A percentile compares a stretch with the other conserved stretches of the same genome.
These are phyloP conservation scores for Periconia sp. DNA, from an alignment of 2,329 filamentous ascomycete genomes.

Conservation along the genomic window DNA sequence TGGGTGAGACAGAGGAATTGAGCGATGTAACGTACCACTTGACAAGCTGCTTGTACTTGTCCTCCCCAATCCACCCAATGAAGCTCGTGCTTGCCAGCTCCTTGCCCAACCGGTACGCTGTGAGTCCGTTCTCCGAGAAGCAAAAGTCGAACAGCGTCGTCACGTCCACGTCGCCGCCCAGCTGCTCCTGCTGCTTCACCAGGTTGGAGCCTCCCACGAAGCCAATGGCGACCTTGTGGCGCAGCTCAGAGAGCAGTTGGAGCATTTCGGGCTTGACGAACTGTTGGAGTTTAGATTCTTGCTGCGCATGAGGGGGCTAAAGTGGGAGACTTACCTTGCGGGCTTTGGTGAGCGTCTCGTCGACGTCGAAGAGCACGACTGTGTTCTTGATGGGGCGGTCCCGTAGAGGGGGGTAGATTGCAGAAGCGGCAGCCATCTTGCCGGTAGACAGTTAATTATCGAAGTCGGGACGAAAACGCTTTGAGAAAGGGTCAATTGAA, in stretches of 20 bases:
- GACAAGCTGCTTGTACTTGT: slow-evolving; percentile 76
- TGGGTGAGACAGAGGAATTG: neutral
- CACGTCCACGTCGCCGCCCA: slow-evolving; percentile 71
- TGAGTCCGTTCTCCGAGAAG: slow-evolving; percentile 96
- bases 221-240: slow-evolving; percentile 85
- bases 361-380: slow-evolving; percentile 94
- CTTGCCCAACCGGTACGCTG: slow-evolving; percentile 80
- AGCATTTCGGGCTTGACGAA: slow-evolving; percentile 79
- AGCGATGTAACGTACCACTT: slow-evolving; percentile 52
- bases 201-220: slow-evolving; percentile 93
- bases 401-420: slow-evolving; percentile 71
- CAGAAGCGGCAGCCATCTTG: slow-evolving; percentile 45
- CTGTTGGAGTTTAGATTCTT: slow-evolving; percentile 45
- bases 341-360: slow-evolving; percentile 84
- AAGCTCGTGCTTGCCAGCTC: slow-evolving; percentile 79
- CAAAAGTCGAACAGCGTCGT: slow-evolving; percentile 93
- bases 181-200: slow-evolving; percentile 92
- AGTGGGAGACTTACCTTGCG: slow-evolving; percentile 59
- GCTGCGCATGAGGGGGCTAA: neutral
- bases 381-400: slow-evolving; percentile 89
- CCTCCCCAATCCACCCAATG: slow-evolving; percentile 89
- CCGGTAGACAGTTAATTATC: neutral
- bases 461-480: neutral
- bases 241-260: slow-evolving; percentile 73
- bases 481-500: neutral